Conservation (phyloP, 768 basidiomycete species). For the Tricholoma terreum region DNA sequence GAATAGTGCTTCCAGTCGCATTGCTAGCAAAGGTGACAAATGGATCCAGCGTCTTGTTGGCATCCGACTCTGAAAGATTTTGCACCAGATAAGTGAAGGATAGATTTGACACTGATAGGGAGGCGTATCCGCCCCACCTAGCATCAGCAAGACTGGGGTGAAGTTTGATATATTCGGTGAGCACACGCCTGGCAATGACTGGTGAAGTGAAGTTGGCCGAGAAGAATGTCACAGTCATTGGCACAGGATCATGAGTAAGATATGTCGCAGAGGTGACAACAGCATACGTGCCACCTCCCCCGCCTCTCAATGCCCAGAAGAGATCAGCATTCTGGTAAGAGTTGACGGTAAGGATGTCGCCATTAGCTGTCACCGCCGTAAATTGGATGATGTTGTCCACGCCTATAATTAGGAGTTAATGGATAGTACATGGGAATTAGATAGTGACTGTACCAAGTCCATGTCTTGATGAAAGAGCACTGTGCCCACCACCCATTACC, state of each 20-base stretch:
- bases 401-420: background rate
- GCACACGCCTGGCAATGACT: background rate
- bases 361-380: slow-evolving; percentile 37
- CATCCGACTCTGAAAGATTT: slow-evolving; percentile 2
- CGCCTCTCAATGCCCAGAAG: too few relatives aligned
- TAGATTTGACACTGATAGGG: background rate
- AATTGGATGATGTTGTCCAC: slow-evolving; percentile 35
- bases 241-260: background rate
- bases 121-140: slow-evolving; percentile 1
- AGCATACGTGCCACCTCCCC: slow-evolving; percentile 39
- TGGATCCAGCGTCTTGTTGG: slow-evolving; percentile 1
- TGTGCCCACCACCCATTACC: too few relatives aligned
- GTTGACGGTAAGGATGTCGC: slow-evolving; percentile 34
- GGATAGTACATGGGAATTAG: background rate
- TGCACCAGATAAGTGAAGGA: background rate
- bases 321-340: slow-evolving; percentile 31
- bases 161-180: slow-evolving; percentile 4
- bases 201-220: background rate
- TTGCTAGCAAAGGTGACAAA: slow-evolving; percentile 3
- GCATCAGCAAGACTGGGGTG: slow-evolving; percentile 1
- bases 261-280: slow-evolving; percentile 5
- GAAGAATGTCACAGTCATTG: background rate
- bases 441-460: too few relatives aligned
- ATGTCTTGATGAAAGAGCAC: too few relatives aligned
- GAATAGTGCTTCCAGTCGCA: background rate